Evolutionary conservation across 2,329 filamentous ascomycete species (phyloP).

Genomic region (Xylaria sp.): DNA sequence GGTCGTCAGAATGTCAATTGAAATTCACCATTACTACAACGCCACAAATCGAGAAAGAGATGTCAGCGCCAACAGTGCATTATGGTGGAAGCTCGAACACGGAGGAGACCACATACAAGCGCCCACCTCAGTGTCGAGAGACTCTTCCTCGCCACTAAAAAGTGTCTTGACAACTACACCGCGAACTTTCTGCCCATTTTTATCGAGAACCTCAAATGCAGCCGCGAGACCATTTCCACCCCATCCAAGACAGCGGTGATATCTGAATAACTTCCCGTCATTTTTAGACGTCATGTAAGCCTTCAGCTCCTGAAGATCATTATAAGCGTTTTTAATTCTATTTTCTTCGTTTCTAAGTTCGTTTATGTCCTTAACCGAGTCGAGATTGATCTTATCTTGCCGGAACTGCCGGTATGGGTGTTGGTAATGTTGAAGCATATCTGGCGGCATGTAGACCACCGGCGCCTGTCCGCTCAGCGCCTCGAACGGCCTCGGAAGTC

Average conservation of each 20-base stretch:
- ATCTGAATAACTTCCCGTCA: not conserved
- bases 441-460: not conserved
- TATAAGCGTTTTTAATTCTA: not conserved
- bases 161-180: conserved; percentile 14
- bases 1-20: no score
- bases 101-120: no score
- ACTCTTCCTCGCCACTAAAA: no score
- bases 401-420: not conserved
- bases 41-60: no score
- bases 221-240: conserved; percentile 20
- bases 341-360: not conserved
- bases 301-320: not conserved
- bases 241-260: conserved; percentile 23
- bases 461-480: not conserved
- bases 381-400: not conserved
- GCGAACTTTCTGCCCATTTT: not conserved
- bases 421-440: not conserved
- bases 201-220: conserved; percentile 9
- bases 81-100: no score
- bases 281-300: not conserved
- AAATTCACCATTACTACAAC: no score
- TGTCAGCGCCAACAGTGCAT: no score
- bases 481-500: not conserved
- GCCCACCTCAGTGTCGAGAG: no score
- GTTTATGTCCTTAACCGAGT: not conserved